A percentile compares a stretch with the other conserved stretches of the same genome.
Evolutionary conservation across 345 rosid genomes (phyloP).

Genomic region (Eucalyptus viminalis): DNA sequence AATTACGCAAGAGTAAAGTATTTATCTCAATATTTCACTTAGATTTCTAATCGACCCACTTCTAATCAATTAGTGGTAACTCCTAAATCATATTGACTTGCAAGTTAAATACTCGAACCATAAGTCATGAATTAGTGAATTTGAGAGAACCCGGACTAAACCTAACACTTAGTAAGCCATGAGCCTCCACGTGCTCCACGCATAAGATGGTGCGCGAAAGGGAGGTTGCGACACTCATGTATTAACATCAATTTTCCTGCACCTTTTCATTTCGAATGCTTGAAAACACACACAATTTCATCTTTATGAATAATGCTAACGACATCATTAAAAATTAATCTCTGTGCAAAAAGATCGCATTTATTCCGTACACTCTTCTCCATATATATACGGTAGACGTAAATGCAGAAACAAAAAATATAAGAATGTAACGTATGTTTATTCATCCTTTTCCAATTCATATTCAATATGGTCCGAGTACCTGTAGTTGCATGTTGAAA

Average conservation of each 20-base stretch:
- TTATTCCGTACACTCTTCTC: background rate
- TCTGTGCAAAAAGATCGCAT: background rate
- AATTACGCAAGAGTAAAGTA: no score
- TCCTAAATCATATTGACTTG: no score
- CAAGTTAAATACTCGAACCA: no score
- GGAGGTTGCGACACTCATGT: background rate
- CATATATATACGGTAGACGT: background rate
- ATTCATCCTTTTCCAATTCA: background rate
- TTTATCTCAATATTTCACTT: no score
- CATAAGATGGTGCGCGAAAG: no score
- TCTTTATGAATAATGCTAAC: background rate
- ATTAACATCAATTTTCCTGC: background rate
- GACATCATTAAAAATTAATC: background rate
- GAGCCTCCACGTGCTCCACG: rapidly evolving
- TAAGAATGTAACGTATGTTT: background rate
- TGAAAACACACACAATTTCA: background rate
- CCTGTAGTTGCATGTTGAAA: background rate
- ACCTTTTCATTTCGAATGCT: background rate
- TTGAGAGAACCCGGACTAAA: no score
- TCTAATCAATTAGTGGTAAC: no score
- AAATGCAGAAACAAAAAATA: background rate
- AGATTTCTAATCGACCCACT: no score
- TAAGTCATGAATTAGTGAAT: no score
- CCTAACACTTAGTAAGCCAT: no score
- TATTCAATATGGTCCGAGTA: background rate